Base-by-base conservation (phyloP, 345 rosid species). In the Pistacia vera region DNA sequence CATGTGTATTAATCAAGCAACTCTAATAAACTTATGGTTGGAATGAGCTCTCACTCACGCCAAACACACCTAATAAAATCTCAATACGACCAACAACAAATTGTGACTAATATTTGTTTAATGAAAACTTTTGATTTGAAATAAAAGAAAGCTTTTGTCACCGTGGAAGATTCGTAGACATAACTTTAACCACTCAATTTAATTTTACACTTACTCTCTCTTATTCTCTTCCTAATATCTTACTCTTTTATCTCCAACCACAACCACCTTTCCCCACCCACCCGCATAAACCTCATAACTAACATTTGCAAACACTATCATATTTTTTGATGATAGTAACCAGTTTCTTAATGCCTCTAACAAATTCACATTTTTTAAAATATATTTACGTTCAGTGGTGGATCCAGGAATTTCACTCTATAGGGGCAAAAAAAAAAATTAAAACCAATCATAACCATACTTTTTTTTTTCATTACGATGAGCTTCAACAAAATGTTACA, bases 221-320 rank as follows among this genome's bases (percentile, higher is more conserved):
- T 56, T 25, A 25, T 25, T 25, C 25, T 25, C 25, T 25, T 25
- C 25, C 25, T 25, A 25, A 25, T 25, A 25, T 25, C 46, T 36
- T 20, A 22, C 11, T 17, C 5, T 64, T 73, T 48, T 28, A 73
- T 61, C 38, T 10, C 60, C 60, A 73, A 8, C 69, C 76, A 51
- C 61, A 30, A 73, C 35, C 33, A n/a, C 30, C 33, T n/a, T 35
- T 72, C 33, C 41, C 33, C n/a, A n/a, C n/a, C 68, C 68, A 62
- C 46, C 48, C 17, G 1, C 36, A 56, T 73, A 4, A 38, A 38
- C 41, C 41, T 38, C 25, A 25, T 25, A 25, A 25, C 25, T 25
- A 25, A 25, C 25, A 25, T 25, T 25, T 25, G 25, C 25, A 25
- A 25, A 25, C 25, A 25, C 25, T 25, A 25, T 25, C 25, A 25